phyloP scores from a whole-genome alignment of 176 grass and related monocot species.

The Oryza australiensis region DNA sequence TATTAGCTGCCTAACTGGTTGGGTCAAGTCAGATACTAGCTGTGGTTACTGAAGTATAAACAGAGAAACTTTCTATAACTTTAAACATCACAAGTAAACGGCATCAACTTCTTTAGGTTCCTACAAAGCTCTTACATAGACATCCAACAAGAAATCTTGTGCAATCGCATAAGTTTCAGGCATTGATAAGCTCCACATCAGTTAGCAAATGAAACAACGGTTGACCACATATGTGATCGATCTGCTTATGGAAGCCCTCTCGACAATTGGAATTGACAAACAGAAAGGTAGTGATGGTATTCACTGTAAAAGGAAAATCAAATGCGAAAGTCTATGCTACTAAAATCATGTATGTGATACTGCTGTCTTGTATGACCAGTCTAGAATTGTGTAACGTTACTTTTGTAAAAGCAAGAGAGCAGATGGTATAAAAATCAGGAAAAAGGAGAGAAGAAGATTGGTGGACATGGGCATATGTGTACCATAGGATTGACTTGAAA shows the following conservation, averaged over 20 bases:
- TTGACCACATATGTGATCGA: background rate
- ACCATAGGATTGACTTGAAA: slow-evolving; percentile 97
- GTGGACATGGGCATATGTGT: slow-evolving; percentile 30
- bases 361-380: background rate
- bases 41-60: background rate
- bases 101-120: background rate
- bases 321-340: background rate
- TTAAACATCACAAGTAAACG: background rate
- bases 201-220: background rate
- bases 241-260: background rate
- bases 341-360: background rate
- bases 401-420: background rate
- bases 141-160: background rate
- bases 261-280: background rate
- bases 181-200: background rate
- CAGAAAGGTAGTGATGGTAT: background rate
- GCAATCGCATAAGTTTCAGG: background rate
- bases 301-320: background rate
- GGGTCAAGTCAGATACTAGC: background rate
- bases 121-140: background rate
- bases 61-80: background rate
- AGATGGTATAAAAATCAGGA: background rate
- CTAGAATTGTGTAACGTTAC: background rate
- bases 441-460: background rate
- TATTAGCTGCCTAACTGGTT: background rate